Evolutionary conservation across 805 yeast species (phyloP).

Genomic region (Komagataella phaffii): DNA sequence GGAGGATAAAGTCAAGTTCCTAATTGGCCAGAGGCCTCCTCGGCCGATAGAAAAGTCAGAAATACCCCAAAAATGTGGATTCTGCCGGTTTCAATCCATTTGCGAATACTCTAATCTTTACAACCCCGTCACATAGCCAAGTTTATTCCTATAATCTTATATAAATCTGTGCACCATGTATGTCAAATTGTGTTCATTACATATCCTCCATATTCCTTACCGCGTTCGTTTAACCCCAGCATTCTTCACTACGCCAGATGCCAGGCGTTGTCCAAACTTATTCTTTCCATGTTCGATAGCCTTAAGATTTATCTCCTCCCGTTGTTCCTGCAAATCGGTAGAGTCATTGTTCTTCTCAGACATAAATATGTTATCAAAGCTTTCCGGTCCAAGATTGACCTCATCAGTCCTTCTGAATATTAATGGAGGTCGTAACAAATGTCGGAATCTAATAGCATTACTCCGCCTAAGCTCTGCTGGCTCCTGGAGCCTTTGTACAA

Average conservation of each 20-base stretch:
- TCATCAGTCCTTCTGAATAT: not conserved
- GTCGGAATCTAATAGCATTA: not conserved
- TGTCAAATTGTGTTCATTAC: not conserved
- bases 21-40: not conserved
- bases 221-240: not conserved
- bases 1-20: not conserved
- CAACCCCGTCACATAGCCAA: not conserved
- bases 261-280: not conserved
- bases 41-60: not conserved
- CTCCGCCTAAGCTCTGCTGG: not conserved
- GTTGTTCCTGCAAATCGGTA: not conserved
- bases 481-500: not conserved
- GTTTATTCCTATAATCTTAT: not conserved
- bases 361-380: not conserved
- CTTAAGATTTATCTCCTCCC: not conserved
- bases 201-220: not conserved
- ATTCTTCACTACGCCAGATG: not conserved
- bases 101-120: not conserved
- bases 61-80: not conserved
- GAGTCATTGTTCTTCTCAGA: not conserved
- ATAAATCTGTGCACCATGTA: not conserved
- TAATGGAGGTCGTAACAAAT: not conserved
- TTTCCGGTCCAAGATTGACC: not conserved
- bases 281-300: not conserved
- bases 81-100: not conserved